A percentile compares a stretch with the other conserved stretches of the same genome.
These are phyloP conservation scores for Tephrocybe sp. DNA, from an alignment of 768 basidiomycete genomes.

Conservation along the genomic window DNA sequence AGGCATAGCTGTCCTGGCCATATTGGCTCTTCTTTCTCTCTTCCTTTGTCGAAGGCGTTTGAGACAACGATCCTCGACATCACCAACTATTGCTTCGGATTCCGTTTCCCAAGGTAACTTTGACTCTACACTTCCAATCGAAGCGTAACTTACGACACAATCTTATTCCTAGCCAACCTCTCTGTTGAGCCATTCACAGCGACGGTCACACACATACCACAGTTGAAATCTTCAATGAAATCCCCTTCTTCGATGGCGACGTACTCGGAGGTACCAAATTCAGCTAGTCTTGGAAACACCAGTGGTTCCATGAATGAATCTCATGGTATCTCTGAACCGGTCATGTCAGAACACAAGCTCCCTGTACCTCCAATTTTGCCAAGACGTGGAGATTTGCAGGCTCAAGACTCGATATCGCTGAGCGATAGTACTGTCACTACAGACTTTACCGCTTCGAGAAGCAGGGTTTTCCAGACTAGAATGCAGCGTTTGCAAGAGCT, in stretches of 20 bases:
- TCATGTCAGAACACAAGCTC: background rate
- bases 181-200: background rate
- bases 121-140: background rate
- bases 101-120: background rate
- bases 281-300: background rate
- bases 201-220: background rate
- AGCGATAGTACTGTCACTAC: background rate
- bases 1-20: background rate
- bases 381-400: background rate
- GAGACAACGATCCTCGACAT: background rate
- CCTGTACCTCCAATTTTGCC: background rate
- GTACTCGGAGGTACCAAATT: background rate
- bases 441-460: background rate
- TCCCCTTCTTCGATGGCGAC: background rate
- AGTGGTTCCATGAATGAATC: background rate
- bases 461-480: background rate
- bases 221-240: too few relatives aligned
- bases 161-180: background rate
- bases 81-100: background rate
- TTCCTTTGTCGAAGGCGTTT: slow-evolving; percentile 1
- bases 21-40: background rate
- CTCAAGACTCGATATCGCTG: background rate
- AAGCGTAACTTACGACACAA: background rate
- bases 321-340: background rate
- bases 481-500: slow-evolving; percentile 10